Base-by-base conservation (phyloP, 768 basidiomycete genomes). In the Termitomyces sp. region DNA sequence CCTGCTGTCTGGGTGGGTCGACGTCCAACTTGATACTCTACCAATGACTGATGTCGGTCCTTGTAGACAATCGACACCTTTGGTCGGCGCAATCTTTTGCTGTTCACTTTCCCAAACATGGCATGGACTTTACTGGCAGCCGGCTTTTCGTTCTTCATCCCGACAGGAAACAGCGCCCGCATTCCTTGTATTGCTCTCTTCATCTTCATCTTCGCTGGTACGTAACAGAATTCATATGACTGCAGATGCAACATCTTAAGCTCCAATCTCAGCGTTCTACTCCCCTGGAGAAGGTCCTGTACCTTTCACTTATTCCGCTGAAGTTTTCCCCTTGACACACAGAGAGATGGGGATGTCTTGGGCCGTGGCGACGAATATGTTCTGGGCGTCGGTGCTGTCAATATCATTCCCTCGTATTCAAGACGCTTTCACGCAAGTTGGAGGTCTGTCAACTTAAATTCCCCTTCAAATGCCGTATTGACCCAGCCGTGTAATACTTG, bases 231-330 rank as follows among this genome's bases (percentile, higher is more conserved):
- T 28, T 17, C 4, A 6, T 40, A 11, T 42, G 33, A 11, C 10
- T 33, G 14, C 10, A n/a, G 17, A 19, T 4, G 17, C 23, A 17
- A 26, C 9, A 23, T 12, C 7, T 15, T 26, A 6, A 44, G 12
- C 4, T 12, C 33, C 35, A 7, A 9, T 40, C 23, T 41, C 57
- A 70, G 78, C 78, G 1, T 86, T 86, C 68, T 91, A 92, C 68
- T 89, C 87, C 0, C 89, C 88, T 1, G 91, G 91, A 59, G 91
- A 92, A 74, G 93, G 93, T 0, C 93, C 93, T 5, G 92, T 94
- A 8, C 93, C 93, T 0, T 94, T 87, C 69, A 86, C 89, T 0
- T 95, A 94, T 67, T 93, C 91, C 4, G 93, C 93, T 3, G 94
- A 95, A 70, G 92, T 89, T 12, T 96, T 91, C 80, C 94, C 92